Percentiles rank a stretch among this genome's conserved stretches.
Conservation (phyloP, 1,139 yeast genomes). For the Casaregolazyma lundiana region DNA sequence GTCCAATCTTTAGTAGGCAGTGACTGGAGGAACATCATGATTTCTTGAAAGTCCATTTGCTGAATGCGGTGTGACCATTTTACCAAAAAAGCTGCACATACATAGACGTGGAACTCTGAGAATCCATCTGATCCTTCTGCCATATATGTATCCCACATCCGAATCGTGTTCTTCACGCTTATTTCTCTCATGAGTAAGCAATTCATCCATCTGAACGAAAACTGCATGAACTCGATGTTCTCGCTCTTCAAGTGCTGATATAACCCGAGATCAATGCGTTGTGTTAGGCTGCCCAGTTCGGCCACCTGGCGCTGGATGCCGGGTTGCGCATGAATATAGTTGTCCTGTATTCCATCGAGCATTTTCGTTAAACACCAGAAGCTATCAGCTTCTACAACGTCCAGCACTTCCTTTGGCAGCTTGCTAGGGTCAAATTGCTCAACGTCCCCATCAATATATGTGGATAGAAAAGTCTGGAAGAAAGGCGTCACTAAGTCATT, state of each 20-base stretch:
- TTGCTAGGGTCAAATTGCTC: constrained; percentile 57
- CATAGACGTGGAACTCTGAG: constrained; percentile 90
- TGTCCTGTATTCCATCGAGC: constrained; percentile 91
- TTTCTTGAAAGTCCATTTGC: constrained; percentile 91
- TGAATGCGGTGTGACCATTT: constrained; percentile 76
- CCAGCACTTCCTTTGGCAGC: constrained; percentile 52
- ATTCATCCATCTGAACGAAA: constrained; percentile 98
- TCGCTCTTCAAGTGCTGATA: constrained; percentile 72
- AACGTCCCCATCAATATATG: constrained; percentile 51
- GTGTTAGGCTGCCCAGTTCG: constrained; percentile 70
- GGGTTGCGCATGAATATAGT: constrained; percentile 96
- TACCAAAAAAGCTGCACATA: constrained; percentile 94
- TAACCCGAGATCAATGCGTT: constrained; percentile 71
- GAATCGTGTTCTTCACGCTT: constrained; percentile 65
- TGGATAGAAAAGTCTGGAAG: constrained; percentile 76
- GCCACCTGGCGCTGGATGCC: constrained; percentile 90
- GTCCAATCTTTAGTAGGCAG: constrained; percentile 85
- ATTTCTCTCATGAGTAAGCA: constrained; percentile 93
- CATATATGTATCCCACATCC: constrained; percentile 98
- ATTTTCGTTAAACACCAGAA: constrained; percentile 93
- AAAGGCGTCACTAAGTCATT: constrained; percentile 94
- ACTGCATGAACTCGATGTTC: constrained; percentile 87
- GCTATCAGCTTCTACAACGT: constrained; percentile 83
- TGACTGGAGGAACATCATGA: constrained; percentile 80
- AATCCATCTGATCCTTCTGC: constrained; percentile 87